A percentile compares a stretch with the other conserved stretches of the same genome.
Conservation (phyloP, 331 rosid species). For the Quercus tomentella region DNA sequence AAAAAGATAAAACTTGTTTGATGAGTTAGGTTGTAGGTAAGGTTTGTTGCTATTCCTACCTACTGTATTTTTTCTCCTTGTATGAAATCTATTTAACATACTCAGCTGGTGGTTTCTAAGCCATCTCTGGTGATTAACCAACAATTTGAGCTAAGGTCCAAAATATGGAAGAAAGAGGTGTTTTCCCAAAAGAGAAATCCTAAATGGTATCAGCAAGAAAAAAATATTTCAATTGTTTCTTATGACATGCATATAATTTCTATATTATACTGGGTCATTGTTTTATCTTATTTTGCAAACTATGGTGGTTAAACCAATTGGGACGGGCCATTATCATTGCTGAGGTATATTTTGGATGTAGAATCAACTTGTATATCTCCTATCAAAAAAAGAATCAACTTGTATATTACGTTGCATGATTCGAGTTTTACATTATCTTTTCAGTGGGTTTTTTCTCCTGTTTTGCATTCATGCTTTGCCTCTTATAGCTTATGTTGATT, state of each 20-base stretch:
- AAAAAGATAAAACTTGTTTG: too few species aligned
- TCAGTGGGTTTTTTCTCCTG: neutral
- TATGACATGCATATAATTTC: neutral
- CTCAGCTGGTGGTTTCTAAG: too few species aligned
- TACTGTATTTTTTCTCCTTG: too few species aligned
- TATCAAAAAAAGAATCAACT: neutral
- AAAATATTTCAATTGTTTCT: neutral
- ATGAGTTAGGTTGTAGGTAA: too few species aligned
- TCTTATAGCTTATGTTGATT: neutral
- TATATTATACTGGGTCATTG: neutral
- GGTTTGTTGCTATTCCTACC: too few species aligned
- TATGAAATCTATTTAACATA: too few species aligned
- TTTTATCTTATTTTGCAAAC: neutral
- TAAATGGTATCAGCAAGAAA: neutral
- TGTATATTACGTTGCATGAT: neutral
- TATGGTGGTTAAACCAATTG: neutral
- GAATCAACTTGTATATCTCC: neutral
- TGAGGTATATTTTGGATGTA: neutral
- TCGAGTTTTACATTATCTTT: neutral
- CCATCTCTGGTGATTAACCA: too few species aligned
- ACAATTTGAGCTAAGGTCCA: too few species aligned
- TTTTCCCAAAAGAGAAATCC: neutral
- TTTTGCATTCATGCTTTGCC: neutral
- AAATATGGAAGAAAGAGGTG: too few species aligned
- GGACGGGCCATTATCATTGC: neutral